Base-by-base conservation (phyloP, 345 rosid genomes). In the Firmiana major region DNA sequence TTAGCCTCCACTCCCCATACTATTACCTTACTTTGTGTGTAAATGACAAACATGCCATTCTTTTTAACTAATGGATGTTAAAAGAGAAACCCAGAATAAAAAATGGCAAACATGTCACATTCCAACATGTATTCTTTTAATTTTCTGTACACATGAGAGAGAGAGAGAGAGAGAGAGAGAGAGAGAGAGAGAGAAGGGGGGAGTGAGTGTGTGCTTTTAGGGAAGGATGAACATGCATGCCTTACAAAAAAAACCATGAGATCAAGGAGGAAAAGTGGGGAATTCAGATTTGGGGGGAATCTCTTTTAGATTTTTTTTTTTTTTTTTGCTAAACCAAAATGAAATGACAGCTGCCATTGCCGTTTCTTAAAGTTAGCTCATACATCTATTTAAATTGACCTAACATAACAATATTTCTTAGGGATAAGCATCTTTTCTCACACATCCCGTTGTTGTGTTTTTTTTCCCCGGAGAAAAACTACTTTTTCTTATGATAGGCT, bases 31-130 rank as follows among this genome's bases (percentile, higher is more conserved):
- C 53, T 10, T 16, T 31, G 31, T 48, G 21, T n/a, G 21, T 38
- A 74, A 53, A 75, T 80, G 60, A 64, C 79, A 80, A 80, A 63
- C 82, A 75, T 68, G 71, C 63, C 76, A 60, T 51, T 42, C 40
- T 74, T 10, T 63, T 11, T 21, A 75, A 46, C 21, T 15, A 22
- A 6, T 22, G 57, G 45, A 12, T 63, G 65, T 75, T 62, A 5
- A 9, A 65, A 51, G 7, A 49, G 21, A 34, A n/a, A 11, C 36
- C 71, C 31, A 4, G 10, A 10, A 38, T 21, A 7, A 5, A 6
- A 48, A 31, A 26, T 28, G 70, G 46, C 70, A 63, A 75, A 75
- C 45, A 75, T 63, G 60, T 74, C 77, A 74, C 31, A 26, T 12
- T 62, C 54, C 45, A 43, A 17, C 70, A 60, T 46, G 4, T 48